phyloP scores from a whole-genome alignment of 2,329 filamentous ascomycete species.

The Cordyceps tenuipes region DNA sequence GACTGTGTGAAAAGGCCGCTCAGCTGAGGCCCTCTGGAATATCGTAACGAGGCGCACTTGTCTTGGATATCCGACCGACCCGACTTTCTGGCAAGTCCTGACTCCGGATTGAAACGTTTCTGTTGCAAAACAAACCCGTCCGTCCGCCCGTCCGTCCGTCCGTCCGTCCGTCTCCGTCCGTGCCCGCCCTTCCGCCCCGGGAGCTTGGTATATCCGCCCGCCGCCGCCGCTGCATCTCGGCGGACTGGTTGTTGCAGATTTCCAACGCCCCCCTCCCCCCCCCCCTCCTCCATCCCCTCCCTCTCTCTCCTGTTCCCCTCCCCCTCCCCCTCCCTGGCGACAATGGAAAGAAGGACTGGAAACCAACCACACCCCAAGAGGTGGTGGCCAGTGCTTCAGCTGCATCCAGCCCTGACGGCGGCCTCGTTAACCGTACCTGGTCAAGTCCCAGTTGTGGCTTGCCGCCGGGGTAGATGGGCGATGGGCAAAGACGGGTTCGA shows the following conservation, averaged over 20 bases:
- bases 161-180: background rate
- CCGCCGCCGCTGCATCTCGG: conserved; percentile 1
- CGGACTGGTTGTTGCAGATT: background rate
- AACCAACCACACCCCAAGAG: too few species aligned
- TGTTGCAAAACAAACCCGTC: too few species aligned
- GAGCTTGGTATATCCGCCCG: background rate
- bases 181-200: background rate
- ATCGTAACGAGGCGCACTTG: background rate
- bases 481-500: background rate
- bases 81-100: too few species aligned
- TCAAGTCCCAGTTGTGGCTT: conserved; percentile 9
- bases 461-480: background rate
- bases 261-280: background rate
- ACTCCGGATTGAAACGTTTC: too few species aligned
- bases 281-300: background rate
- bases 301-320: too few species aligned
- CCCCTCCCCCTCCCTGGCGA: background rate
- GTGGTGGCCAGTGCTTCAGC: conserved; percentile 3
- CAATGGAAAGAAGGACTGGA: conserved; percentile 6
- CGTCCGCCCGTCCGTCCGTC: too few species aligned
- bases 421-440: conserved; percentile 9
- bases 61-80: background rate
- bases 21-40: conserved; percentile 9
- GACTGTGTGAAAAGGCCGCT: background rate
- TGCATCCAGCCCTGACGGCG: background rate